These are phyloP conservation scores for Fibroporia radiculosa DNA, from an alignment of 768 basidiomycete genomes.

Conservation along the genomic window DNA sequence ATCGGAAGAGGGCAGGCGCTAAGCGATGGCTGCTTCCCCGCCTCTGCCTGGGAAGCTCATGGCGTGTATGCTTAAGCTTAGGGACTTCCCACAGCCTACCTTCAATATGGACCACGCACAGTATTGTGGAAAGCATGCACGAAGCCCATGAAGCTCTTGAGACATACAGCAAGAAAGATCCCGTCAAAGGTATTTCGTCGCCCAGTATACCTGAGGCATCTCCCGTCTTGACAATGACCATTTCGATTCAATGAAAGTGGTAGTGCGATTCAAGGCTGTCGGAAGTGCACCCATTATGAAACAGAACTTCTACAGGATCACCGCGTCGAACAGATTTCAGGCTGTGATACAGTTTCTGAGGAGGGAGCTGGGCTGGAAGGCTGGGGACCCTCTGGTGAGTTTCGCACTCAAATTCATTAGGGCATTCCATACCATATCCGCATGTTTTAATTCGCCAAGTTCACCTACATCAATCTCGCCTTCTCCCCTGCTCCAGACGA, in stretches of 20 bases:
- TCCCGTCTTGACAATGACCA: too few relatives aligned
- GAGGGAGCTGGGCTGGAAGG: slow-evolving; percentile 82
- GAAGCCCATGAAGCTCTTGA: too few relatives aligned
- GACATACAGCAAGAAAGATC: slow-evolving; percentile 81
- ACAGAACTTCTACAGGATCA: slow-evolving; percentile 97
- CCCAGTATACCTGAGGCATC: too few relatives aligned
- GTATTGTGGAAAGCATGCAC: too few relatives aligned
- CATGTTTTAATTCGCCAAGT: slow-evolving; percentile 32
- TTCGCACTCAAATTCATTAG: background rate
- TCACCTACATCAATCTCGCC: slow-evolving; percentile 72
- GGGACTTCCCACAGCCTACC: too few relatives aligned
- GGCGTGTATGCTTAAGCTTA: too few relatives aligned
- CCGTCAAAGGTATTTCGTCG: slow-evolving; percentile 69
- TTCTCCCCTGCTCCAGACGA: slow-evolving; percentile 76
- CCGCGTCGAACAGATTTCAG: slow-evolving; percentile 89
- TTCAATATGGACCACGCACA: too few relatives aligned
- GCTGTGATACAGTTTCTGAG: slow-evolving; percentile 91
- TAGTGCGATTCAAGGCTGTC: slow-evolving; percentile 95
- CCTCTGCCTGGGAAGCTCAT: too few relatives aligned
- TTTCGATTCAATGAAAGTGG: too few relatives aligned
- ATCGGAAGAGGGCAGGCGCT: too few relatives aligned
- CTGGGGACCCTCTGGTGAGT: slow-evolving; percentile 76
- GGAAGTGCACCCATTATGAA: slow-evolving; percentile 99
- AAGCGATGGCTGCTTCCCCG: too few relatives aligned
- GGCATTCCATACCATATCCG: too few relatives aligned